These are phyloP conservation scores for Quercus wislizeni DNA, from an alignment of 306 rosid species.

Conservation along the genomic window DNA sequence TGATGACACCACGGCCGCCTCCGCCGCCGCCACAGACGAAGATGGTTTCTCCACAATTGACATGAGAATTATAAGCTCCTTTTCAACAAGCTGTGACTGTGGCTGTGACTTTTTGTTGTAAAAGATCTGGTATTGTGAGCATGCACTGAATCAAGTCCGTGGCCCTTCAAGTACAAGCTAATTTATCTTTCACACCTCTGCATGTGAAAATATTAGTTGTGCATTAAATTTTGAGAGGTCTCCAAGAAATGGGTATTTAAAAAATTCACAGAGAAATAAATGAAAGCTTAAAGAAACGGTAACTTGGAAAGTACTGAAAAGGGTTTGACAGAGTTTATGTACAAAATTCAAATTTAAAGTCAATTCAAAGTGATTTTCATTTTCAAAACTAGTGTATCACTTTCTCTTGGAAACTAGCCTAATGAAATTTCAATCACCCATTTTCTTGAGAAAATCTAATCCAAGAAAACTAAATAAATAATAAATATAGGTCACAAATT, in stretches of 20 bases:
- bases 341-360: not conserved
- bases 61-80: slow-evolving; percentile 36
- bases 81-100: not conserved
- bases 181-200: slow-evolving; percentile 26
- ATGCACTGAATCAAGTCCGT: slow-evolving; percentile 25
- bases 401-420: not conserved
- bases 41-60: slow-evolving; percentile 51
- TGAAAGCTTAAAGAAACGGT: not conserved
- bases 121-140: not conserved
- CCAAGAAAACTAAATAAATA: not conserved
- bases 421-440: not conserved
- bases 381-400: too few relatives aligned
- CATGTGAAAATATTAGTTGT: slow-evolving; percentile 44
- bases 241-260: not conserved
- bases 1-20: not conserved
- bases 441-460: slow-evolving; percentile 6
- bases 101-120: slow-evolving; percentile 2
- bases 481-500: too few relatives aligned
- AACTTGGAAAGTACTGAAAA: slow-evolving; percentile 20
- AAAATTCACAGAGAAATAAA: not conserved
- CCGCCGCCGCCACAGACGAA: not conserved
- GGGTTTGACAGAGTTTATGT: slow-evolving; percentile 16
- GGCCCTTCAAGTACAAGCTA: slow-evolving; percentile 34
- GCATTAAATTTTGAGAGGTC: slow-evolving; percentile 43
- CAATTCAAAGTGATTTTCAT: not conserved